phyloP scores from a whole-genome alignment of 345 rosid species.

The Dipteronia sinensis region DNA sequence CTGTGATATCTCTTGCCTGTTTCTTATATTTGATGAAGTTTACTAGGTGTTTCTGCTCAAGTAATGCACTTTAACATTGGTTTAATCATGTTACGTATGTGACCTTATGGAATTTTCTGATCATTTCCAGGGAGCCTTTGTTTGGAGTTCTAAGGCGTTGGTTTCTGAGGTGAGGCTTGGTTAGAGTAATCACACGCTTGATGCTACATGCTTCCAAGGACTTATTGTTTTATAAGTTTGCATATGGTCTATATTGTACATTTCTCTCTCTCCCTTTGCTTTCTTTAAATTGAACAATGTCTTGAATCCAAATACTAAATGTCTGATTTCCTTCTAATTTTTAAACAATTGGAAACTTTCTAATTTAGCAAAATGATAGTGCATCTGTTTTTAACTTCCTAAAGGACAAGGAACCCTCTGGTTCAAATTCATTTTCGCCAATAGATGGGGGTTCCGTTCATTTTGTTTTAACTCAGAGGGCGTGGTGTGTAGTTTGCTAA shows the following conservation, averaged over 20 bases:
- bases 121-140: constrained; percentile 76
- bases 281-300: not conserved
- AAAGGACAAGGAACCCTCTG: not conserved
- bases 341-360: not conserved
- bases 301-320: not conserved
- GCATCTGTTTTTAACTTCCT: not conserved
- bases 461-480: not conserved
- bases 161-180: constrained; percentile 78
- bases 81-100: constrained; percentile 14
- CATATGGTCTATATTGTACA: not conserved
- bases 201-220: not conserved
- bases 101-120: constrained; percentile 20
- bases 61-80: constrained; percentile 5
- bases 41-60: not conserved
- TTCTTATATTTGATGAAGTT: not conserved
- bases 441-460: not conserved
- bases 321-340: not conserved
- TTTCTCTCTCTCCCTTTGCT: not conserved
- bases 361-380: not conserved
- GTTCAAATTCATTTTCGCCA: not conserved
- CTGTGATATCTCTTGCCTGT: not conserved
- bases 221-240: constrained; percentile 6
- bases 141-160: constrained; percentile 92
- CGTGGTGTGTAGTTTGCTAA: not conserved
- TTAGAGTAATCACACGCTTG: not conserved